phyloP scores from a whole-genome alignment of 1,284 basidiomycete genomes.

The Afroboletus lepidellus region DNA sequence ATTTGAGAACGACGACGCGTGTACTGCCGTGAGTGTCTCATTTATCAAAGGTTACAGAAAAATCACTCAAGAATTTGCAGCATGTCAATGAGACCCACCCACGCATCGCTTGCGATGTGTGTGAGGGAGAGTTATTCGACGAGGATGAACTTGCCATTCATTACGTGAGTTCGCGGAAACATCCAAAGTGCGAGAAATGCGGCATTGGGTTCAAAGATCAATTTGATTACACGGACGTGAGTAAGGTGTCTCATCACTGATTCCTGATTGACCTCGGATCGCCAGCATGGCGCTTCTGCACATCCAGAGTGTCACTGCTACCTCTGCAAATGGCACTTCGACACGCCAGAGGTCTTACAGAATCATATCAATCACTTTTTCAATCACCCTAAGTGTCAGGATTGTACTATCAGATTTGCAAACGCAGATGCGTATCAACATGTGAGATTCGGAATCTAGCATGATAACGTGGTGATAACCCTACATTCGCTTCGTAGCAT shows the following conservation, averaged over 20 bases:
- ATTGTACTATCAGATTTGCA: constrained; percentile 28
- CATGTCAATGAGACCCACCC: constrained; percentile 29
- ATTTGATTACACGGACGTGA: constrained; percentile 31
- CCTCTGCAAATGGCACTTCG: constrained; percentile 37
- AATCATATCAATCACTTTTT: constrained; percentile 35
- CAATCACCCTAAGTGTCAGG: constrained; percentile 31
- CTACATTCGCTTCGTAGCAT: constrained; percentile 16
- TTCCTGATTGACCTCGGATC: constrained; percentile 9
- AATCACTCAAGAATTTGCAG: constrained; percentile 14
- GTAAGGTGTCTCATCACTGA: constrained; percentile 5
- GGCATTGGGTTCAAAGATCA: constrained; percentile 30
- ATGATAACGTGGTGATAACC: constrained; percentile 4
- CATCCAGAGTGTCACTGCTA: constrained; percentile 34
- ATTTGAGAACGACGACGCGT: constrained; percentile 20
- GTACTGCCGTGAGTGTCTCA: constrained; percentile 20
- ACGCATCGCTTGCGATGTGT: constrained; percentile 26
- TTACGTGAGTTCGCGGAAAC: constrained; percentile 28
- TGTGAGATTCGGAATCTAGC: constrained; percentile 18
- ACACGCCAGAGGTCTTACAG: constrained; percentile 26
- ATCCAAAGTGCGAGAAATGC: constrained; percentile 30
- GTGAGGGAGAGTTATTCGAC: constrained; percentile 27
- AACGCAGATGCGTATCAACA: constrained; percentile 34
- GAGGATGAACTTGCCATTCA: constrained; percentile 22
- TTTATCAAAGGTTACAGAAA: background rate
- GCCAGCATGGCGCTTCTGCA: constrained; percentile 29